phyloP scores from a whole-genome alignment of 2,329 filamentous ascomycete genomes.

The Talaromyces sp. region DNA sequence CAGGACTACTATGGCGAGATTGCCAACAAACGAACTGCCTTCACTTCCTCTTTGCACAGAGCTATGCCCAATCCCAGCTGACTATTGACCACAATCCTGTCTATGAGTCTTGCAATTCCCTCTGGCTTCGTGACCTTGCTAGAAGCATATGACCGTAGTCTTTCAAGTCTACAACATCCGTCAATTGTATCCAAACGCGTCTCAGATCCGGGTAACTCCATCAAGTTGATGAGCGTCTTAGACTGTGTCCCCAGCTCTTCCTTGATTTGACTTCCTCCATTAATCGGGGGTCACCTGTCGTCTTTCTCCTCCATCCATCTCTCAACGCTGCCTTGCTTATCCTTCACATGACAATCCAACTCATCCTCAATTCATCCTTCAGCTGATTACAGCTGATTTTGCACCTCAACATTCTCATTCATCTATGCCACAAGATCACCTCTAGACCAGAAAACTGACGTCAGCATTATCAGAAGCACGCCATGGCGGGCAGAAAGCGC shows the following conservation, averaged over 20 bases:
- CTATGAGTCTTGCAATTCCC: background rate
- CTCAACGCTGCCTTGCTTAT: background rate
- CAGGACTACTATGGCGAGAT: background rate
- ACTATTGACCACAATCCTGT: background rate
- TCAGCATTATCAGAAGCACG: slow-evolving; percentile 22
- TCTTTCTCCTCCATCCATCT: slow-evolving; percentile 6
- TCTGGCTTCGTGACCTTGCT: background rate
- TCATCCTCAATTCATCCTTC: background rate
- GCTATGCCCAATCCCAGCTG: background rate
- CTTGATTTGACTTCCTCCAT: background rate
- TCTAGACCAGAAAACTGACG: background rate
- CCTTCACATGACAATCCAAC: slow-evolving; percentile 7
- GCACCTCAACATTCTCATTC: background rate
- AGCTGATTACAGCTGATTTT: background rate
- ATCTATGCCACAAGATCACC: background rate
- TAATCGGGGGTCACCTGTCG: background rate
- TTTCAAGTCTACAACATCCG: background rate
- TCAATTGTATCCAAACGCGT: background rate
- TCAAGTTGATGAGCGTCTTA: background rate
- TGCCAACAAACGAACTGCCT: slow-evolving; percentile 1
- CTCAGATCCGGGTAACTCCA: background rate
- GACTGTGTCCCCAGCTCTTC: background rate
- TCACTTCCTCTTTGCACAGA: background rate
- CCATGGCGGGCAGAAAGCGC: slow-evolving; percentile 38
- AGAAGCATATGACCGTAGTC: background rate